These are phyloP conservation scores for Backusella psychrophila DNA, from an alignment of 192 early-diverging fungal species.

Conservation along the genomic window DNA sequence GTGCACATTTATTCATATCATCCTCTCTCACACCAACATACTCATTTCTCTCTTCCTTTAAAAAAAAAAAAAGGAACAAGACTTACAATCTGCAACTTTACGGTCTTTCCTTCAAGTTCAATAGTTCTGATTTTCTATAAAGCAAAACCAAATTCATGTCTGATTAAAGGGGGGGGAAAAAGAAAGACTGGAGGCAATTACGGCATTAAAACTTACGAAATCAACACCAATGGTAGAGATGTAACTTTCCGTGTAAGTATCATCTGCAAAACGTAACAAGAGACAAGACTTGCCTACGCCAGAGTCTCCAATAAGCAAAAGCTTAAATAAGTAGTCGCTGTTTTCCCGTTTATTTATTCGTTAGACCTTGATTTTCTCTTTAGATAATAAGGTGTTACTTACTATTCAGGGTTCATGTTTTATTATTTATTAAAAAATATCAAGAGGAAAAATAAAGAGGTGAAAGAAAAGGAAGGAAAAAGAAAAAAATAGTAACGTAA, in stretches of 20 bases:
- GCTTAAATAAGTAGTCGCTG: conserved; percentile 99
- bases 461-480: neutral
- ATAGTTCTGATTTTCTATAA: conserved; percentile 96
- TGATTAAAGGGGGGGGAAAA: neutral
- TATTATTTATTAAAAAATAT: neutral
- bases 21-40: neutral
- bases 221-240: conserved; percentile 99
- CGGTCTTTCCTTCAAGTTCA: conserved; percentile 97
- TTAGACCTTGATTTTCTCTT: neutral
- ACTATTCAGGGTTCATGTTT: conserved; percentile 35
- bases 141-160: neutral
- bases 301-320: conserved; percentile 98
- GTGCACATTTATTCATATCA: neutral
- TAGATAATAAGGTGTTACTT: neutral
- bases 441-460: neutral
- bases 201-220: conserved; percentile 67
- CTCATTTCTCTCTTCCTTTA: neutral
- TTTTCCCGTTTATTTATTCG: neutral
- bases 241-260: conserved; percentile 98
- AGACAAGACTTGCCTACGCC: conserved; percentile 98
- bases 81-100: conserved; percentile 94
- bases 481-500: neutral
- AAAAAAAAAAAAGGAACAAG: neutral
- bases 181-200: neutral
- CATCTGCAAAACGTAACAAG: conserved; percentile 96